Evolutionary conservation across 768 basidiomycete genomes (phyloP), one percentile per base, ranked within the genome.

Genomic region (Tephrocybe sp.): DNA sequence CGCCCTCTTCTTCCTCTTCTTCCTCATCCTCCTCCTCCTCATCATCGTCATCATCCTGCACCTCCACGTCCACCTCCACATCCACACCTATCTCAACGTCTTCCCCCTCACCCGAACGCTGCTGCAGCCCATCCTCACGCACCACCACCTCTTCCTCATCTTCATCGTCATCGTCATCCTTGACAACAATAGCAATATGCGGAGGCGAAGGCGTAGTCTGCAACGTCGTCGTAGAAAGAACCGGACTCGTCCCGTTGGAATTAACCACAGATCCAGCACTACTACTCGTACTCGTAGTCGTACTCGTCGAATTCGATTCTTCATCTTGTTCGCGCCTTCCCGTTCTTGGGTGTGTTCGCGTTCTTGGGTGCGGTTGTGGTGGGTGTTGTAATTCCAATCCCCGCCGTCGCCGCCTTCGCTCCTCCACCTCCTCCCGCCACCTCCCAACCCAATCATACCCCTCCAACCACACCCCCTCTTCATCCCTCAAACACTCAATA

Each of bases 161-260:
- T 11, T 29, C 6, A 11, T 29, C 27, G 27, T 29, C 64, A 34
- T 63, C 60, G 18, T 61, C 67, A 6, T 57, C 61, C 16, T 54
- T 56, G 13, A 60, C 61, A n/a, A n/a, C n/a, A n/a, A n/a, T n/a
- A n/a, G n/a, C n/a, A 1, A 64, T 57, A 22, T 86, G 86, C 0
- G 86, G 83, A 0, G 87, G 87, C 1, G 83, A 86, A 0, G 87
- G 87, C 6, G 87, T 88, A n/a, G 87, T 90, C 53, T 84, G 83
- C 24, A 89, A 60, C 8, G 87, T 90, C 7, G 83, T 79, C 1
- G 85, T 84, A 11, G 85, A 87, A 22, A 88, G 61, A 3, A 88
- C 86, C 0, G 87, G 88, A 55, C 86, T 88, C 16, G 87, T 88
- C 34, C 65, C 52, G 63, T 58, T 67, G 18, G 83, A 82, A 21